Percentiles rank a stretch among this genome's conserved stretches.
phyloP scores from a whole-genome alignment of 2,329 filamentous ascomycete genomes.

The Xylaria sp. region DNA sequence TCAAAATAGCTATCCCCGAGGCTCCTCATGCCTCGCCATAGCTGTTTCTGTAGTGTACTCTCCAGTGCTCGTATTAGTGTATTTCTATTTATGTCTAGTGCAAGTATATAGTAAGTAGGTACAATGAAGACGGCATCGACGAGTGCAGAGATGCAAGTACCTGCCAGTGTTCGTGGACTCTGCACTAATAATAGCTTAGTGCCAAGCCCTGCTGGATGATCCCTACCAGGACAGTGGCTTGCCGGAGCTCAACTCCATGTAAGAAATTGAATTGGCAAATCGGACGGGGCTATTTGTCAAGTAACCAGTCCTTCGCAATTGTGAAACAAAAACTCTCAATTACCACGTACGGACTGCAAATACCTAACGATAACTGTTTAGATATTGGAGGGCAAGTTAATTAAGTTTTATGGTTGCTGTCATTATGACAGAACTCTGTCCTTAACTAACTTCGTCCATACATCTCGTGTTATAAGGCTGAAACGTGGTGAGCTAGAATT shows the following conservation, averaged over 20 bases:
- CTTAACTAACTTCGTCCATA: constrained; percentile 7
- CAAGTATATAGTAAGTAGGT: no score
- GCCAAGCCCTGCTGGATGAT: neutral
- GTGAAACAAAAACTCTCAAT: neutral
- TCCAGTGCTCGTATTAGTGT: neutral
- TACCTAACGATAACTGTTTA: neutral
- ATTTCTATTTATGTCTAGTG: constrained; percentile 7
- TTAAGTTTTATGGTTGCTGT: neutral
- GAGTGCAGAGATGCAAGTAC: neutral
- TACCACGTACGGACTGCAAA: neutral
- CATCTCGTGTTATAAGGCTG: constrained; percentile 14
- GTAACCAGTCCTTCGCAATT: neutral
- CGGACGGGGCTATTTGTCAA: neutral
- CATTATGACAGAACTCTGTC: constrained; percentile 14
- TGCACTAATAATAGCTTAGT: neutral
- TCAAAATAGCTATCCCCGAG: constrained; percentile 37
- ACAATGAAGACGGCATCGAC: neutral
- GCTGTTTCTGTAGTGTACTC: no score
- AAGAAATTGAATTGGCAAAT: neutral
- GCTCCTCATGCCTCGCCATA: neutral
- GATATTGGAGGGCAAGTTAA: neutral
- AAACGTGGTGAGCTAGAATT: neutral
- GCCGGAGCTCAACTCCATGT: no score
- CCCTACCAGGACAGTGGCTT: neutral
- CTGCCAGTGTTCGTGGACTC: no score